Conservation (phyloP, 257 asterid species). For the Solanum paucissectum region DNA sequence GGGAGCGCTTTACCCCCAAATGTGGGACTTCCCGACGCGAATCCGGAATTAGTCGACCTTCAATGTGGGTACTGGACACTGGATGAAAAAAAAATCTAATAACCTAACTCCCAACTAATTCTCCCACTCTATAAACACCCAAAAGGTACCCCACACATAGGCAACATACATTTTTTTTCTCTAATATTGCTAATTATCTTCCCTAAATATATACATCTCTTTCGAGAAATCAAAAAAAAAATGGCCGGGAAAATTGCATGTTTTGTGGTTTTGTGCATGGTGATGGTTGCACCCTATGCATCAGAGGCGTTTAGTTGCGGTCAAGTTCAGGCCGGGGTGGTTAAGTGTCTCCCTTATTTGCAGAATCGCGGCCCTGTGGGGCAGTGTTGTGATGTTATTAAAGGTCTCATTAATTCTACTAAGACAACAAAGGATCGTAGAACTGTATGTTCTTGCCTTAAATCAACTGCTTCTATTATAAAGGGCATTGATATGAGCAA, state of each 20-base stretch:
- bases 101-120: not conserved
- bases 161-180: not conserved
- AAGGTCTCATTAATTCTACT: not conserved
- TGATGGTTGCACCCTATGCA: not conserved
- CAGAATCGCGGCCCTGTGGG: not conserved
- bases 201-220: not conserved
- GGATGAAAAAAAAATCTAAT: not conserved
- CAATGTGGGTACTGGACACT: too few relatives aligned
- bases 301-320: not conserved
- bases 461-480: not conserved
- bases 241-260: not conserved
- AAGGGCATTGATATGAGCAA: not conserved
- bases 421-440: constrained; percentile 3
- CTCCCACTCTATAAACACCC: not conserved
- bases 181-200: too few relatives aligned
- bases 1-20: too few relatives aligned
- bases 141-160: not conserved
- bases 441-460: constrained; percentile 5
- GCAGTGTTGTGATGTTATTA: not conserved
- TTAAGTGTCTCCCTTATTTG: not conserved
- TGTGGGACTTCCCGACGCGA: accelerated
- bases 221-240: not conserved
- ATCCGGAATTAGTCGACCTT: too few relatives aligned
- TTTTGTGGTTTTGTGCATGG: not conserved
- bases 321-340: not conserved